Conservation (phyloP, 805 yeast species). For the Metschnikowia lochheadii region DNA sequence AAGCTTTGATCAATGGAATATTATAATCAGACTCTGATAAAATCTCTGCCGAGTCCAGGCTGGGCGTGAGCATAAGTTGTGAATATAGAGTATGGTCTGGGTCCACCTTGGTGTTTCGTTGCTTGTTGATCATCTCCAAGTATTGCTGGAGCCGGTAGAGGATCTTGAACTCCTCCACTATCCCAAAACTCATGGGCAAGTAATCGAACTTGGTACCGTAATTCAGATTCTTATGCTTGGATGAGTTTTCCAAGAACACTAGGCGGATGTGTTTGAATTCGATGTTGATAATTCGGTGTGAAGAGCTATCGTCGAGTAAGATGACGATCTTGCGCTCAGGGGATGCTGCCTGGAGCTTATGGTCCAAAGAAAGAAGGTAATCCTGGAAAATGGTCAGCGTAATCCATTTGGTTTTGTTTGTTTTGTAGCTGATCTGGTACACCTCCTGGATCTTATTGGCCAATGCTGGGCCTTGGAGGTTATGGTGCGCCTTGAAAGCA, state of each 20-base stretch:
- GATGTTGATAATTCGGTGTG: constrained; percentile 50
- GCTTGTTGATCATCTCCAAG: constrained; percentile 36
- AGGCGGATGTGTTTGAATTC: constrained; percentile 34
- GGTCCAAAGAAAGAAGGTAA: constrained; percentile 57
- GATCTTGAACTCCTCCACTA: constrained; percentile 57
- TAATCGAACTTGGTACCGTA: constrained; percentile 45
- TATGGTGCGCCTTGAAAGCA: constrained; percentile 14
- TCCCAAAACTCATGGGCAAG: constrained; percentile 62
- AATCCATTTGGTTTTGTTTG: constrained; percentile 59
- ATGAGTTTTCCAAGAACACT: constrained; percentile 36
- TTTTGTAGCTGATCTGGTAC: constrained; percentile 52
- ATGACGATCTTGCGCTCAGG: constrained; percentile 48
- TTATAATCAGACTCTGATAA: constrained; percentile 40
- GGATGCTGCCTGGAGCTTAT: constrained; percentile 44
- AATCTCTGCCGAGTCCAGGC: constrained; percentile 21
- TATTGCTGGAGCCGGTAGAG: constrained; percentile 58
- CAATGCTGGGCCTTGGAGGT: constrained; percentile 10
- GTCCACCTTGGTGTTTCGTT: constrained; percentile 9
- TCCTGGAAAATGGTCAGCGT: constrained; percentile 61
- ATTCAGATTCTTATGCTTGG: constrained; percentile 35
- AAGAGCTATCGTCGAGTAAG: constrained; percentile 56
- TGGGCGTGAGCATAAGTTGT: neutral
- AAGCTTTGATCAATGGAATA: constrained; percentile 51
- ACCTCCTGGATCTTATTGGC: constrained; percentile 45
- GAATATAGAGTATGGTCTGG: constrained; percentile 5